Conservation (phyloP, 2,329 filamentous ascomycete genomes). For the Amauroascus verrucosus region DNA sequence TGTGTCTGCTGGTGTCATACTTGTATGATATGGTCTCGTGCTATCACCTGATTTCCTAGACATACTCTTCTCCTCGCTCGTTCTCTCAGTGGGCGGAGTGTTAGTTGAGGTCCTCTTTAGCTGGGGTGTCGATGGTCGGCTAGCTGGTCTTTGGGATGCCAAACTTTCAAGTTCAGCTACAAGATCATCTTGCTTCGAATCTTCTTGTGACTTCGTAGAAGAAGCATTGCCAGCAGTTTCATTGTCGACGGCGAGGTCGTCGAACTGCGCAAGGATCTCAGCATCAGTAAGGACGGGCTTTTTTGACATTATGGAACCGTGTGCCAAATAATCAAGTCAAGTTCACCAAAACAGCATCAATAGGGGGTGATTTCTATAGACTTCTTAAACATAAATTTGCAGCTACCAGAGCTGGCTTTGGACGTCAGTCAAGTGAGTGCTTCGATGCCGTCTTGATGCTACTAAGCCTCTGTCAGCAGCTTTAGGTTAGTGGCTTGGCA, state of each 20-base stretch:
- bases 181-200: constrained; percentile 61
- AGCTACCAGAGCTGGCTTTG: background rate
- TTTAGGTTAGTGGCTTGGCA: constrained; percentile 2
- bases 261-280: constrained; percentile 43
- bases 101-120: constrained; percentile 40
- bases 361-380: background rate
- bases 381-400: background rate
- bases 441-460: background rate
- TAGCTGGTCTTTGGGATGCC: constrained; percentile 56
- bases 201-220: constrained; percentile 12
- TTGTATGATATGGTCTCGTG: constrained; percentile 58
- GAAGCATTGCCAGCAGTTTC: constrained; percentile 7
- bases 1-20: constrained; percentile 54
- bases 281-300: constrained; percentile 34
- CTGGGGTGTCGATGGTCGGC: constrained; percentile 75
- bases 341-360: background rate
- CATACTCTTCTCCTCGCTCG: constrained; percentile 54
- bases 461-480: no score
- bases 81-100: constrained; percentile 38
- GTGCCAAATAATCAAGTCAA: background rate
- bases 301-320: constrained; percentile 19
- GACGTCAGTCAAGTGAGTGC: background rate
- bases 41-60: constrained; percentile 70
- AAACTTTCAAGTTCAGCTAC: constrained; percentile 72
- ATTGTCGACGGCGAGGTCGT: constrained; percentile 35